Evolutionary conservation across 768 basidiomycete species (phyloP), one percentile per base, ranked within the genome.

Genomic region (Paxillus ammoniavirescens): DNA sequence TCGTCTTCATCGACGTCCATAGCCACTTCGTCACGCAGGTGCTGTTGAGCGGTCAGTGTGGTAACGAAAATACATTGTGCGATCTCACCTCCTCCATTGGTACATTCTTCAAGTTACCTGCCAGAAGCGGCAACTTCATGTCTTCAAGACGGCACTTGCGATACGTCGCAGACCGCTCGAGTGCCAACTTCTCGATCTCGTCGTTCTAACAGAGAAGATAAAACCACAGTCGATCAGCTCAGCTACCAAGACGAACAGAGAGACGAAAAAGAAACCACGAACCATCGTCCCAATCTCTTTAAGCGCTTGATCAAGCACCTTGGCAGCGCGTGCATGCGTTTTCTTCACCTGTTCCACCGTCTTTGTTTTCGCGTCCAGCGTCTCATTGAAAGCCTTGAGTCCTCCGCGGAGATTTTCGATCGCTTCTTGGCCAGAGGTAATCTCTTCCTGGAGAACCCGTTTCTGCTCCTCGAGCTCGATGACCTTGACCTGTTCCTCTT

Each of bases 1-100:
- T 94, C 93, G 56, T 93, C 89, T 43, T 89, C 90, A 54, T 98
- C 95, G 4, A 95, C 78, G 57, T 94, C 91, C 93, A 98, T 97
- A 3, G 85, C 87, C 36, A 91, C 84, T 71, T 90, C 91, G 33
- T 92, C 89, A 5, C 86, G 85, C 18, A 90, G 78, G 62, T 88
- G 89, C 91, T 89, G 55, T 37, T 47, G 50, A 47, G n/a, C 12
- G 45, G 40, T 63, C 43, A 65, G 51, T 26, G 41, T 12, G 9
- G 42, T 15, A 36, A 28, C 30, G 18, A 30, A 5, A 36, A 7
- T 41, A 30, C 33, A 14, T 23, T n/a, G 8, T 30, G 12, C 7
- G 5, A 6, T 60, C 75, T 38, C 45, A 92, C 93, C 83, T 98
- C 97, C 65, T 98, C 94, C 83, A 98, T 90, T 0, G 96, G 91